Conservation (phyloP, 1,284 basidiomycete species). For the Austroboletus niveus region DNA sequence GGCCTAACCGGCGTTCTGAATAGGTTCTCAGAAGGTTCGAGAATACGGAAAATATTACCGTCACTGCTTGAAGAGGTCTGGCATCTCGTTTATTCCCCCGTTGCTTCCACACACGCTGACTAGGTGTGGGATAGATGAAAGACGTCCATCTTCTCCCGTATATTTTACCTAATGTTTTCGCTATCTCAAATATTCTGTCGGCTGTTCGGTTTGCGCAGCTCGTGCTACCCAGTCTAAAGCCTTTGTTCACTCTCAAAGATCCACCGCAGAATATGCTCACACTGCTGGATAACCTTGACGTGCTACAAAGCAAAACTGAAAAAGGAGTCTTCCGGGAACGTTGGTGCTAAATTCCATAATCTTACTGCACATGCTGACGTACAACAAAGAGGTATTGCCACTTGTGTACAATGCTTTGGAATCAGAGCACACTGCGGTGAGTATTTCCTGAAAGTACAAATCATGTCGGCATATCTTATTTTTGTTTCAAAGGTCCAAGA, state of each 20-base stretch:
- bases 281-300: conserved; percentile 82
- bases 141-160: conserved; percentile 90
- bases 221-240: conserved; percentile 87
- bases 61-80: conserved; percentile 89
- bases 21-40: conserved; percentile 85
- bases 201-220: conserved; percentile 79
- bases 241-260: conserved; percentile 89
- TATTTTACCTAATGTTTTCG: conserved; percentile 97
- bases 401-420: conserved; percentile 95
- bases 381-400: conserved; percentile 78
- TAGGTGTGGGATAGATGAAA: conserved; percentile 69
- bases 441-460: conserved; percentile 16
- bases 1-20: conserved; percentile 82
- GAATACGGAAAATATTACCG: conserved; percentile 90
- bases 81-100: neutral
- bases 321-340: conserved; percentile 86
- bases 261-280: conserved; percentile 97
- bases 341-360: conserved; percentile 41
- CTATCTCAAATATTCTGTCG: conserved; percentile 79
- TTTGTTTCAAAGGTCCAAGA: conserved; percentile 74
- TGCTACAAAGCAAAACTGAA: conserved; percentile 90
- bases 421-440: conserved; percentile 80
- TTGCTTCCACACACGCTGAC: conserved; percentile 12
- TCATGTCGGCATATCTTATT: conserved; percentile 1
- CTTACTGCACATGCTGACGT: conserved; percentile 3